Evolutionary conservation across 1,284 basidiomycete species (phyloP).

Genomic region (Melampsora larici-populina): DNA sequence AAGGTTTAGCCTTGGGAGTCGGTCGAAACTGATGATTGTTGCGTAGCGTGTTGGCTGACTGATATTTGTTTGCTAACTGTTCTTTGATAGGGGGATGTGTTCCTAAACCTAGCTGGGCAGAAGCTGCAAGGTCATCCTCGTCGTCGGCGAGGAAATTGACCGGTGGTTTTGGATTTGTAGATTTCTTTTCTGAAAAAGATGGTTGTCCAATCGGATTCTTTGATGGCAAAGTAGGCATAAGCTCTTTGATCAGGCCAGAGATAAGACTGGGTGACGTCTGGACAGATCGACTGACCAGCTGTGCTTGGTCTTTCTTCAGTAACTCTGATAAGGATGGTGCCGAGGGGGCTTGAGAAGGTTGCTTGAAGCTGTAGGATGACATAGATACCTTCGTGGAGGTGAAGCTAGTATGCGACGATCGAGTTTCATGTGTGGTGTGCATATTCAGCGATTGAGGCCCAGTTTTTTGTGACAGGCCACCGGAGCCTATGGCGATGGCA

Average conservation of each 20-base stretch:
- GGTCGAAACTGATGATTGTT: neutral
- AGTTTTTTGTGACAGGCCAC: slow-evolving; percentile 17
- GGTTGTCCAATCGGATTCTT: neutral
- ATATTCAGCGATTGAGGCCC: slow-evolving; percentile 13
- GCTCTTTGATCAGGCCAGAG: slow-evolving; percentile 8
- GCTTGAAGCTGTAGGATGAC: neutral
- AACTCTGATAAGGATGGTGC: slow-evolving; percentile 24
- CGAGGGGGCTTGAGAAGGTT: neutral
- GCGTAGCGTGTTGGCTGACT: neutral
- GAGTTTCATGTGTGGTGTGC: neutral
- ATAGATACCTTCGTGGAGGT: neutral
- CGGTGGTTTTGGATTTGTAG: neutral
- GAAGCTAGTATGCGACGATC: neutral
- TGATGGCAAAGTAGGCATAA: slow-evolving; percentile 12
- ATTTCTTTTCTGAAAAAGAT: neutral
- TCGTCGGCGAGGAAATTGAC: neutral
- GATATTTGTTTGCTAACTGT: neutral
- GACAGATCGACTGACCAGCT: slow-evolving; percentile 41
- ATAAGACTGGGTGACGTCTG: slow-evolving; percentile 42
- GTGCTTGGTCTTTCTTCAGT: slow-evolving; percentile 30
- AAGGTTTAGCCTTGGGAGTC: neutral
- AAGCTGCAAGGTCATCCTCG: neutral
- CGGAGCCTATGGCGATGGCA: neutral
- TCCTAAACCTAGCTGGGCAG: neutral
- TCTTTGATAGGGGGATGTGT: neutral